A percentile compares a stretch with the other conserved stretches of the same genome.
Conservation (phyloP, 2,329 filamentous ascomycete species). For the Fusarium sororula region DNA sequence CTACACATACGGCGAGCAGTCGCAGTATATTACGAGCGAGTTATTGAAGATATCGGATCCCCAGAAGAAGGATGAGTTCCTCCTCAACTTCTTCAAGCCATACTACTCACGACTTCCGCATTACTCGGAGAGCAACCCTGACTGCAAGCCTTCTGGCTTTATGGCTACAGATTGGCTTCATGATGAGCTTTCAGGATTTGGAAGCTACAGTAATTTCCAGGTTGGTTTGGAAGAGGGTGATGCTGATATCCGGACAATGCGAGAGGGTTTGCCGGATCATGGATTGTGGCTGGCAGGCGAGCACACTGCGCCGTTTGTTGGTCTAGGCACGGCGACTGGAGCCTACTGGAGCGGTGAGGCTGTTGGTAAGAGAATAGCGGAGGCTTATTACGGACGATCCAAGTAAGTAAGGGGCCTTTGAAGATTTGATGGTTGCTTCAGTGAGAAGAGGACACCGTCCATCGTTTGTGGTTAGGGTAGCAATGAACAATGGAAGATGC, state of each 20-base stretch:
- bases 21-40: slow-evolving; percentile 60
- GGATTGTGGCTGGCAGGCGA: slow-evolving; percentile 89
- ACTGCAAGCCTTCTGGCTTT: slow-evolving; percentile 70
- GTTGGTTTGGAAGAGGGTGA: slow-evolving; percentile 76
- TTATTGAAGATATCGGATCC: slow-evolving; percentile 54
- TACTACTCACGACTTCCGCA: slow-evolving; percentile 81
- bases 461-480: not conserved
- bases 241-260: slow-evolving; percentile 72
- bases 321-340: slow-evolving; percentile 86
- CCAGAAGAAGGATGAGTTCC: slow-evolving; percentile 60
- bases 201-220: slow-evolving; percentile 88
- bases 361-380: slow-evolving; percentile 72
- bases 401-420: slow-evolving; percentile 29
- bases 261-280: slow-evolving; percentile 69
- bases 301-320: slow-evolving; percentile 90
- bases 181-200: slow-evolving; percentile 82
- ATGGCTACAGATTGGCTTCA: slow-evolving; percentile 81
- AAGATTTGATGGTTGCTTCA: not conserved
- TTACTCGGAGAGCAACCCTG: slow-evolving; percentile 62
- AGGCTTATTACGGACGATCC: slow-evolving; percentile 62
- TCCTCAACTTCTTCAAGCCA: slow-evolving; percentile 76
- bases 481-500: not conserved
- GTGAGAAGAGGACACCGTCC: not conserved
- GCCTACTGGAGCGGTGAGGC: slow-evolving; percentile 92
- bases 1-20: slow-evolving; percentile 76